Evolutionary conservation across 495 filamentous ascomycete genomes (phyloP), one percentile per base, ranked within the genome.

Genomic region (Aspergillus carlsbadensis): DNA sequence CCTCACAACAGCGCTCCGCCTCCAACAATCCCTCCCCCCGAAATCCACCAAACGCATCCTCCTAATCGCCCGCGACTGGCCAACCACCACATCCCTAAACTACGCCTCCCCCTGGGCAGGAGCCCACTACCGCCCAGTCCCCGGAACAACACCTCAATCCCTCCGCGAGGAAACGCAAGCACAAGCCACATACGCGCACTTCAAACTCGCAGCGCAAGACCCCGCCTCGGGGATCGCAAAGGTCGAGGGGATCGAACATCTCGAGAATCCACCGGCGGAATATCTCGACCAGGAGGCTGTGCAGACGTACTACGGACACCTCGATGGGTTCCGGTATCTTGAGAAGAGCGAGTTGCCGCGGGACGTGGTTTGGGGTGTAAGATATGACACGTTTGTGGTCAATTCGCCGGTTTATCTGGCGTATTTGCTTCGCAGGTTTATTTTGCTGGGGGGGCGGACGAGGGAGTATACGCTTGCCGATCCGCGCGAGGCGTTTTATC

Each of bases 61-160:
- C 48, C 73, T 87, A 52, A 64, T 85, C 13, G 82, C 84, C 50
- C 72, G 74, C 34, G 80, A 86, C 64, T 79, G 85, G 53, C 83
- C 84, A 33, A 54, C 64, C 54, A 63, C 68, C 49, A 73, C 67
- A 14, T 80, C 83, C 35, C 74, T 84, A 61, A 80, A 87, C 75
- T 87, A 80, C 69, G 79, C 84, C 50, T 85, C 84, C 5, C 78
- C 82, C 8, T 87, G 84, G 84, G 84, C 76, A n/a, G 84, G 84
- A 54, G 84, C 81, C 6, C 83, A 83, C 63, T 82, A 84, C 70
- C 78, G 83, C 3, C 79, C 78, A 11, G 70, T 85, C 2, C 79
- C 81, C 0, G 79, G 78, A 2, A 60, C 67, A 1, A 67, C 71
- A 0, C 57, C 70, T 7, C 75, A 77, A 43, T 53, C 64, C n/a